Evolutionary conservation across 352 stramenopile species (phyloP), one percentile per base, ranked within the genome.

Genomic region (Phytopythium boreale): DNA sequence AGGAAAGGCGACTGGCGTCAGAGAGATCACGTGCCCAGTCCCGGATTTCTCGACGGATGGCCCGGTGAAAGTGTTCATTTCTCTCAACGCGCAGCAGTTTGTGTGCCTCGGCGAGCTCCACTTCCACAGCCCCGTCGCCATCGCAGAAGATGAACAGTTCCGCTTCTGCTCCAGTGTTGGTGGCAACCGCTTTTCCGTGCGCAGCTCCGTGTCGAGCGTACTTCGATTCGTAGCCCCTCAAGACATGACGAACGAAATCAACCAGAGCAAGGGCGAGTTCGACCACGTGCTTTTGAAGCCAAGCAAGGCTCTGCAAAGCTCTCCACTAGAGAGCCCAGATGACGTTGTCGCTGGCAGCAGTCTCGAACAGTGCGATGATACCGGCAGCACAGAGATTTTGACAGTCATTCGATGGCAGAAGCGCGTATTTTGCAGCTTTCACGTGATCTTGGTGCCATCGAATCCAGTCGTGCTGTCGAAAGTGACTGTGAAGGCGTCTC

Each of bases 1-100:
- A 2, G 83, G 63, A 0, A 88, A 85, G 53, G 64, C 86, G 12
- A 46, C 80, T 15, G 76, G 74, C 44, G 55, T 65, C 1, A 82
- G 72, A 29, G 81, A 90, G 26, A 39, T 88, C 2, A 79, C 80
- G 5, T 88, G 77, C 36, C 51, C 69, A 4, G 75, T 92, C 12
- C 83, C 83, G 0, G 79, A 90, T 10, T 90, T 90, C 53, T 70
- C 70, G 9, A 66, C 59, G 24, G 53, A 70, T 8, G 79, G 79
- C 0, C 41, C 55, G 8, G 72, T 89, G 6, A 49, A 75, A 19
- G 78, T 92, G 20, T 87, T 75, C 36, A 76, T 92, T 39, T 92
- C 83, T 1, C 74, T 82, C 34, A 92, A 92, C 24, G 74, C 83
- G 2, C 83, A 92, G 69, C 81, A 92, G 62, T 92, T 92, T 22